A percentile compares a stretch with the other conserved stretches of the same genome.
Conservation (phyloP, 495 filamentous ascomycete species). For the Friedmanniomyces simplex region DNA sequence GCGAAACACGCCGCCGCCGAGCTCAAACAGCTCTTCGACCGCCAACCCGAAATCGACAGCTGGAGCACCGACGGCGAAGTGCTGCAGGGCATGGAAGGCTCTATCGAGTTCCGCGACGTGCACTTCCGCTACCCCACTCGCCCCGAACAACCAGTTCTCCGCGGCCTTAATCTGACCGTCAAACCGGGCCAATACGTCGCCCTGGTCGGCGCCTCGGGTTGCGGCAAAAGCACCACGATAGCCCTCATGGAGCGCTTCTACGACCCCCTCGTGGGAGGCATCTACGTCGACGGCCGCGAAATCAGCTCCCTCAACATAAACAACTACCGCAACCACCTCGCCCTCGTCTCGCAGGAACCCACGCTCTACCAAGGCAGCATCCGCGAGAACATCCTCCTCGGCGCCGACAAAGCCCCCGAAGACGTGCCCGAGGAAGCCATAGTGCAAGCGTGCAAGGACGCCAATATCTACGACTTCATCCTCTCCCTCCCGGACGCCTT, state of each 20-base stretch:
- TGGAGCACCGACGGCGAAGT: slow-evolving; percentile 67
- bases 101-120: slow-evolving; percentile 36
- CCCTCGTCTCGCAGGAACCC: slow-evolving; percentile 79
- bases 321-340: slow-evolving; percentile 62
- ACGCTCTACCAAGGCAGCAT: slow-evolving; percentile 81
- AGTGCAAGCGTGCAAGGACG: slow-evolving; percentile 67
- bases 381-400: slow-evolving; percentile 70
- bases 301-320: slow-evolving; percentile 67
- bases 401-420: slow-evolving; percentile 41
- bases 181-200: slow-evolving; percentile 48
- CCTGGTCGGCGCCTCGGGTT: slow-evolving; percentile 50
- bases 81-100: slow-evolving; percentile 49
- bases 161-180: slow-evolving; percentile 41
- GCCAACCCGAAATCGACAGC: slow-evolving; percentile 63
- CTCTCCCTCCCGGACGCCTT: slow-evolving; percentile 45
- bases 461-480: slow-evolving; percentile 91
- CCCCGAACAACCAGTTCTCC: slow-evolving; percentile 45
- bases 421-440: slow-evolving; percentile 59
- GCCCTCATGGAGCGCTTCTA: slow-evolving; percentile 52
- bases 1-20: slow-evolving; percentile 68
- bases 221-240: slow-evolving; percentile 53
- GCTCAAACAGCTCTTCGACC: slow-evolving; percentile 70
- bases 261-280: slow-evolving; percentile 60
- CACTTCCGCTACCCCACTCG: slow-evolving; percentile 59
- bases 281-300: slow-evolving; percentile 65